phyloP scores from a whole-genome alignment of 495 filamentous ascomycete species.

The Aspergillus homomorphus region DNA sequence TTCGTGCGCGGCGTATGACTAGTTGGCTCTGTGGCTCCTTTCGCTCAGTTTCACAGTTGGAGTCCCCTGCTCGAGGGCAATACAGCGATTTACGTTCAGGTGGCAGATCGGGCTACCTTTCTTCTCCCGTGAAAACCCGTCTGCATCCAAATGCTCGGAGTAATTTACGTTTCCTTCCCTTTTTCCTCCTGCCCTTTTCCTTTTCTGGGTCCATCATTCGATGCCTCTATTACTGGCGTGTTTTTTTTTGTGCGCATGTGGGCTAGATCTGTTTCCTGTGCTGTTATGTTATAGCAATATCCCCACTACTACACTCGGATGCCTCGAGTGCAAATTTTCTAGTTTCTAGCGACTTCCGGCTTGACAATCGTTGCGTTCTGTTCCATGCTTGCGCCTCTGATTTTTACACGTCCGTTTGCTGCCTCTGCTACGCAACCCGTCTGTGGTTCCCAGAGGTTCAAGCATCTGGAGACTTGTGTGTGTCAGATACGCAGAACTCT shows the following conservation, averaged over 20 bases:
- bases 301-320: not conserved
- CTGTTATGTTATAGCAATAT: not conserved
- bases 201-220: not conserved
- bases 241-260: not conserved
- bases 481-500: not conserved
- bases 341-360: not conserved
- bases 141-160: not conserved
- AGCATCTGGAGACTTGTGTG: not conserved
- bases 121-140: not conserved
- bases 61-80: not conserved
- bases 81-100: not conserved
- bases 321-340: not conserved
- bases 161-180: not conserved
- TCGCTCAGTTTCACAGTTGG: not conserved
- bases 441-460: not conserved
- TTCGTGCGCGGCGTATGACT: conserved; percentile 8
- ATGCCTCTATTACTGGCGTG: conserved; percentile 4
- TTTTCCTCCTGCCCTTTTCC: not conserved
- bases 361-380: not conserved
- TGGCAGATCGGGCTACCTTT: not conserved
- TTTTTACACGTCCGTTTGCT: not conserved
- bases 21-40: not conserved
- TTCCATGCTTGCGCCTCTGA: not conserved
- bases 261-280: not conserved
- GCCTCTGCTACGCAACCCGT: not conserved